Evolutionary conservation across 306 rosid genomes (phyloP).

Genomic region (Glycyrrhiza uralensis): DNA sequence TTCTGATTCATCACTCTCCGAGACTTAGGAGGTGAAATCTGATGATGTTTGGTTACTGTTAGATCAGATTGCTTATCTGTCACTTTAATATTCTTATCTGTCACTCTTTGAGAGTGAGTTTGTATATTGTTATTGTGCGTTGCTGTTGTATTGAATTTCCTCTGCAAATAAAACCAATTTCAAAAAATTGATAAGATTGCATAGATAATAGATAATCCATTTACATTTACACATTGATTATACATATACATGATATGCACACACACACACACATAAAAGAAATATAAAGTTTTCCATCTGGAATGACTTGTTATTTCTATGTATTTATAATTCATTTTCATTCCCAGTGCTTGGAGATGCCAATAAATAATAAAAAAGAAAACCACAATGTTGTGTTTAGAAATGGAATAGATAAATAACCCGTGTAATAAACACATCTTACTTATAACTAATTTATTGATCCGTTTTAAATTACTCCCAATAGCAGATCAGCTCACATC

Average conservation of each 20-base stretch:
- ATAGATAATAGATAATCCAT: neutral
- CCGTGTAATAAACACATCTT: neutral
- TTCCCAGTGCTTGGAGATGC: neutral
- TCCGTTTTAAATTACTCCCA: conserved; percentile 13
- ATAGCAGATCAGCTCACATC: conserved; percentile 12
- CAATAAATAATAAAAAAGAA: neutral
- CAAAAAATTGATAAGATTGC: conserved; percentile 1
- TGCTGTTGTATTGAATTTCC: conserved; percentile 28
- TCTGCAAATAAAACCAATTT: conserved; percentile 41
- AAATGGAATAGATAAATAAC: neutral
- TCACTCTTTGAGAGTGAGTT: conserved; percentile 27
- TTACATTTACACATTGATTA: neutral
- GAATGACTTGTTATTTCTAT: neutral
- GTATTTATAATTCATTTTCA: neutral
- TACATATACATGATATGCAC: neutral
- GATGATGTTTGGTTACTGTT: conserved; percentile 34
- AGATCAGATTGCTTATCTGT: conserved; percentile 18
- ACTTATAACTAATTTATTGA: neutral
- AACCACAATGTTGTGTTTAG: neutral
- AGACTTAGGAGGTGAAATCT: conserved; percentile 24
- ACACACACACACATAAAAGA: neutral
- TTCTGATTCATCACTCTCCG: conserved; percentile 43
- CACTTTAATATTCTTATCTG: conserved; percentile 33
- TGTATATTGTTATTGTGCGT: conserved; percentile 31
- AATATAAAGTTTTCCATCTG: conserved; percentile 9